Percentiles rank a stretch among this genome's conserved stretches.
Conservation (phyloP, 495 filamentous ascomycete species). For the Letharia columbiana region DNA sequence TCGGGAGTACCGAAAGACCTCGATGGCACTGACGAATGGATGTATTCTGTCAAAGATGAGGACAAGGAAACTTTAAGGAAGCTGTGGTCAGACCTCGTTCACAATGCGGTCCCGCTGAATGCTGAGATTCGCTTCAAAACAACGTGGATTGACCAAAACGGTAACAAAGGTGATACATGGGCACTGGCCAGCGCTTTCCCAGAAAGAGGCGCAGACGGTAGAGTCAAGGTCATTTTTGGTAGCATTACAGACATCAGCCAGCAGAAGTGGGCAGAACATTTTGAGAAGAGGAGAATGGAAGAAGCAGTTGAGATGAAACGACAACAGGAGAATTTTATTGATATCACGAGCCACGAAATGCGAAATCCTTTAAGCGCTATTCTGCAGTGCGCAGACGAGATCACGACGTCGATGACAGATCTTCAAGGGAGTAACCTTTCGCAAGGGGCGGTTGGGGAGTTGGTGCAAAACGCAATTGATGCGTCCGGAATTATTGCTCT, state of each 20-base stretch:
- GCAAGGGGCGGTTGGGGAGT: conserved; percentile 8
- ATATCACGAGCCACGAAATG: conserved; percentile 84
- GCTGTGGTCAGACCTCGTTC: conserved; percentile 50
- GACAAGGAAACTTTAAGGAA: conserved; percentile 45
- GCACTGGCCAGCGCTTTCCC: conserved; percentile 63
- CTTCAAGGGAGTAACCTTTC: conserved; percentile 28
- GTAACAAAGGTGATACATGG: conserved; percentile 56
- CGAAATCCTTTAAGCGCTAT: conserved; percentile 77
- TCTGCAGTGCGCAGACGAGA: conserved; percentile 74
- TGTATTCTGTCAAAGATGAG: conserved; percentile 54
- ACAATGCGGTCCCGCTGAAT: conserved; percentile 47
- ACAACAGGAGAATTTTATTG: conserved; percentile 77
- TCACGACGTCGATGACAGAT: conserved; percentile 44
- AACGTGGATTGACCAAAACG: conserved; percentile 48
- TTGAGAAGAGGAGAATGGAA: conserved; percentile 52
- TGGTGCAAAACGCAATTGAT: conserved; percentile 49
- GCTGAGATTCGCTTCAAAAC: conserved; percentile 62
- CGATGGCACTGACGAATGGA: conserved; percentile 49
- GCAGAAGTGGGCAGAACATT: conserved; percentile 39
- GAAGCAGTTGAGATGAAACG: conserved; percentile 58
- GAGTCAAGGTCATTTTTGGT: conserved; percentile 60
- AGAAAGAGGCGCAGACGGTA: conserved; percentile 47
- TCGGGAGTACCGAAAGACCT: conserved; percentile 45
- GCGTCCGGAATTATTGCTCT: conserved; percentile 67
- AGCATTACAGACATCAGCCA: conserved; percentile 44